Evolutionary conservation across 306 rosid genomes (phyloP), one percentile per base, ranked within the genome.

Genomic region (Quercus alba): DNA sequence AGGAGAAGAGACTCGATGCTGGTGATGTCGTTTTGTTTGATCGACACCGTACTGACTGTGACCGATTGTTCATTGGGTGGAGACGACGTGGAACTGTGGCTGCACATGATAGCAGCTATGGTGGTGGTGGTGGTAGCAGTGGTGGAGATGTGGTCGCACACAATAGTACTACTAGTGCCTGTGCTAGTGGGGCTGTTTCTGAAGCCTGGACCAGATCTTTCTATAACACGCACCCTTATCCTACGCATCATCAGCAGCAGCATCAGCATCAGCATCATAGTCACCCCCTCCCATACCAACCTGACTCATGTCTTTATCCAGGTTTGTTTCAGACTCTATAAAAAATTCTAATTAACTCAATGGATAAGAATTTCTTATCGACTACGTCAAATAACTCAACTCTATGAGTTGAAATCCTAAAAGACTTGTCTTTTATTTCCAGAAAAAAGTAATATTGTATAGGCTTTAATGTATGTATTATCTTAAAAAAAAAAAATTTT

Each of bases 1-100:
- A 95, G 77, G 99, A 95, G 69, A 95, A 95, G 86, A 88, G 97
- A 4, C 90, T 95, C 4, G 92, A 95, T 19, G 94, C 99, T 0
- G 99, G 99, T 59, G 99, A 95, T 82, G 86, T 91, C 73, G 98
- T 96, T 73, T 75, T 86, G 68, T 93, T 96, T 77, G 81, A 88
- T 58, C 86, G 98, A 8, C 92, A 88, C 82, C 90, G 91, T 5
- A 30, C 49, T 8, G 88, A 91, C 20, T 21, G 80, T 3, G 91
- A 91, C 25, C 76, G 97, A 19, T 81, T 91, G 10, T 93, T 90
- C 69, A 96, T 96, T 2, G 77, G 86, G 5, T 93, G 97, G 94
- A 87, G 93, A 77, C 88, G 92, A 12, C 86, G 85, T 1, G 68
- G 23, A 13, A 3, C 54, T 3, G 14, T 12, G 13, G 49, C 51